Conservation (phyloP, 805 yeast genomes). For the Metschnikowia kunwiensis region DNA sequence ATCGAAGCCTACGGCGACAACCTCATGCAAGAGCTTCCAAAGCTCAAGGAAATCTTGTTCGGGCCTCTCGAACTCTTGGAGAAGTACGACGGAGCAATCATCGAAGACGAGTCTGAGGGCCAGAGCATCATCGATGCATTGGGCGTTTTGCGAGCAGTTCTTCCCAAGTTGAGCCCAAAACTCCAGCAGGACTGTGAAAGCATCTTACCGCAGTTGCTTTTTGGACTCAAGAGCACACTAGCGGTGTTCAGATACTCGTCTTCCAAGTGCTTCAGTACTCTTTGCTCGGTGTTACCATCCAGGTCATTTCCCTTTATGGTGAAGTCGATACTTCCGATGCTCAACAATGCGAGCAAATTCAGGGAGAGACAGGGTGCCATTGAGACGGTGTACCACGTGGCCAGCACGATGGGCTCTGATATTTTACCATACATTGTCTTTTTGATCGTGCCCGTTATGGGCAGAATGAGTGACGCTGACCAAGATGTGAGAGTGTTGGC, state of each 20-base stretch:
- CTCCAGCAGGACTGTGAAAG: slow-evolving; percentile 52
- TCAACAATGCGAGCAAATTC: slow-evolving; percentile 69
- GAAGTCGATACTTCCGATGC: slow-evolving; percentile 72
- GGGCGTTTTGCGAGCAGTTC: slow-evolving; percentile 73
- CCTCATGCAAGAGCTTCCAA: slow-evolving; percentile 62
- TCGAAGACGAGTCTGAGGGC: slow-evolving; percentile 51
- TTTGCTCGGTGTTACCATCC: slow-evolving; percentile 67
- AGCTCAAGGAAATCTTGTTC: slow-evolving; percentile 60
- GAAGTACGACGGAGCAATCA: slow-evolving; percentile 22
- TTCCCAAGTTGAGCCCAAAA: slow-evolving; percentile 53
- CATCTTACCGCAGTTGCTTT: slow-evolving; percentile 41
- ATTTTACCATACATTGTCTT: slow-evolving; percentile 94
- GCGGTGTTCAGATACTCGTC: slow-evolving; percentile 88
- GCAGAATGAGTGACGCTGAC: slow-evolving; percentile 96
- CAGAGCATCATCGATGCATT: slow-evolving; percentile 83
- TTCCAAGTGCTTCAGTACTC: slow-evolving; percentile 81
- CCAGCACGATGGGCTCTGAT: slow-evolving; percentile 79
- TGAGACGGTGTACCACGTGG: slow-evolving; percentile 84
- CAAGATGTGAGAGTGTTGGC: slow-evolving; percentile 85
- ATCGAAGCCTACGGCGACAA: slow-evolving; percentile 49
- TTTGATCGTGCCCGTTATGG: slow-evolving; percentile 91
- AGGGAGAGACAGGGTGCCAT: slow-evolving; percentile 88
- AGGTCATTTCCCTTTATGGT: slow-evolving; percentile 75
- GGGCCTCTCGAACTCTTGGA: slow-evolving; percentile 53
- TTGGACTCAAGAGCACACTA: slow-evolving; percentile 60